phyloP scores from a whole-genome alignment of 805 yeast species.

The Candida rishiriensis region DNA sequence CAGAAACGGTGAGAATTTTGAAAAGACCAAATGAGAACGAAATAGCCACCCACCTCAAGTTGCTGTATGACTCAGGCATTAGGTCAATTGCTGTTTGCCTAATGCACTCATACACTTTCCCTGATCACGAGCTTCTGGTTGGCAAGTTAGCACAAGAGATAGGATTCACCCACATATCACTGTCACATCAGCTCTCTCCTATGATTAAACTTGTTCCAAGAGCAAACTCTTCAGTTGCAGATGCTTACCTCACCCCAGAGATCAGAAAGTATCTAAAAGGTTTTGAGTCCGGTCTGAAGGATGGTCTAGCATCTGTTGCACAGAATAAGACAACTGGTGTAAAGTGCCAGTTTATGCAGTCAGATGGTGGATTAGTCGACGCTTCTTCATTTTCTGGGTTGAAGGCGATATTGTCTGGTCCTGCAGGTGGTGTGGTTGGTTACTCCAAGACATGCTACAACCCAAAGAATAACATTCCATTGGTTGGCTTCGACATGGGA shows the following conservation, averaged over 20 bases:
- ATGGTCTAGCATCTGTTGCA: constrained; percentile 38
- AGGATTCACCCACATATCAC: constrained; percentile 66
- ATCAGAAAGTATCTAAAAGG: constrained; percentile 59
- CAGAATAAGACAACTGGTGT: constrained; percentile 38
- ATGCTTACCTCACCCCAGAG: constrained; percentile 80
- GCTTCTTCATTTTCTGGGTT: constrained; percentile 82
- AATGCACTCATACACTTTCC: constrained; percentile 69
- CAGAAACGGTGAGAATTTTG: constrained; percentile 60
- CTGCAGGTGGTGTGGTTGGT: constrained; percentile 98
- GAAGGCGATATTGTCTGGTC: constrained; percentile 87
- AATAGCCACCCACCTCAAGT: constrained; percentile 37
- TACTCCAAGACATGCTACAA: constrained; percentile 78
- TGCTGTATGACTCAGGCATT: constrained; percentile 53
- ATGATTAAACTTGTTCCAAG: constrained; percentile 75
- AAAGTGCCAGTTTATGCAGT: constrained; percentile 83
- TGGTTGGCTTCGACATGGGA: constrained; percentile 86
- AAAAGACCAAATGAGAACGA: constrained; percentile 44
- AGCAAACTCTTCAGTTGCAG: constrained; percentile 74
- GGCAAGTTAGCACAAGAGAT: constrained; percentile 56
- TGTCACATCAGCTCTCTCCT: constrained; percentile 67
- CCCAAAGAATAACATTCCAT: constrained; percentile 48
- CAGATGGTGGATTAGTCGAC: constrained; percentile 92
- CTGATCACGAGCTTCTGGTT: constrained; percentile 59
- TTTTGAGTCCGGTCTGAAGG: constrained; percentile 57
- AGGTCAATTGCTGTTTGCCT: constrained; percentile 68